These are phyloP conservation scores for Coemansia interrupta DNA, from an alignment of 192 early-diverging fungal species.

Conservation along the genomic window DNA sequence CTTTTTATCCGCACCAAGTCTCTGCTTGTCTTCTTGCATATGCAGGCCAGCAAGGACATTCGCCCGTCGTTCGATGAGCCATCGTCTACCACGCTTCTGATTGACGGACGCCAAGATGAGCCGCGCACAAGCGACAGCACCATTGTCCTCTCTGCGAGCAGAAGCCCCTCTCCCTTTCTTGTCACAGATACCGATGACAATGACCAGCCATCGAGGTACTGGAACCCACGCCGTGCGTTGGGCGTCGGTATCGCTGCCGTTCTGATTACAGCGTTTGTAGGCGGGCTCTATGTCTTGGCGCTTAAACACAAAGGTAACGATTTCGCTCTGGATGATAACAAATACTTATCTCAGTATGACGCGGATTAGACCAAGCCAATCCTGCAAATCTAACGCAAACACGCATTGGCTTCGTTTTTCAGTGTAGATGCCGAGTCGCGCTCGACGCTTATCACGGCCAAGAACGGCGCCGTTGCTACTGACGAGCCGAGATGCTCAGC, in stretches of 20 bases:
- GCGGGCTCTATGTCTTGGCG: constrained; percentile 18
- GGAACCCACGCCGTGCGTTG: constrained; percentile 13
- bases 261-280: constrained; percentile 18
- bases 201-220: not conserved
- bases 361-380: no score
- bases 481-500: constrained; percentile 67
- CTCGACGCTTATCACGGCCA: constrained; percentile 38
- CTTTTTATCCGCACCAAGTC: not conserved
- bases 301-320: not conserved
- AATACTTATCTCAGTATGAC: no score
- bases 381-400: no score
- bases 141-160: no score
- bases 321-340: not conserved
- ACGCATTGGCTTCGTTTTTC: not conserved
- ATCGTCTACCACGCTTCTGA: constrained; percentile 1
- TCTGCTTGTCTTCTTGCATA: not conserved
- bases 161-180: no score
- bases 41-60: not conserved
- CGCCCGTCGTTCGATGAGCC: not conserved
- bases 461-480: constrained; percentile 64
- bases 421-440: constrained; percentile 15
- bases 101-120: not conserved
- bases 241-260: constrained; percentile 7
- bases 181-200: no score
- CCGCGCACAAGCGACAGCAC: not conserved